Base-by-base conservation (phyloP, 164 flowering plant species). In the Tetracentron sinense region DNA sequence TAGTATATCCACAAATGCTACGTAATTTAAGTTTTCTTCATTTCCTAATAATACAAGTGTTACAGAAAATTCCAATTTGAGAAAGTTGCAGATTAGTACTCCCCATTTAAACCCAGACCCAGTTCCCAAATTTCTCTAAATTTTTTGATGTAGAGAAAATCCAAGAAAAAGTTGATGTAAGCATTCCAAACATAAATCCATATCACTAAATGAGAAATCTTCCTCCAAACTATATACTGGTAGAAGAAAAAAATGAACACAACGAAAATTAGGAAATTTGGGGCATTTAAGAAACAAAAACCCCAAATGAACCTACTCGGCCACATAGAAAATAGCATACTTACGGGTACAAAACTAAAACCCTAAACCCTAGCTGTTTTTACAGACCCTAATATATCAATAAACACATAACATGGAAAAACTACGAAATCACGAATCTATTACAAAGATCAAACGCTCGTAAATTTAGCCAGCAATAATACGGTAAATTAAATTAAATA, bases 291-390 rank as follows among this genome's bases (percentile, higher is more conserved):
- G 38, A 33, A 2, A 19, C 21, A 19, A 22, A 49, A 49, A 49
- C 23, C 53, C 46, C 7, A 47, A 15, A 21, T 31, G 42, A 23
- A 28, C 20, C 29, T 8, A 4, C 21, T 3, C 21, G 0, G 7
- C 42, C 17, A 20, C 31, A 17, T 15, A 10, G 21, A n/a, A 31
- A 33, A 42, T 56, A 30, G n/a, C 6, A 47, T 0, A 22, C 22
- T 52, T 8, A 1, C n/a, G 5, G 14, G 6, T 48, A 17, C 14
- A 19, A 11, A 33, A 31, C 54, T 25, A 58, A 49, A 57, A 49
- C 62, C 62, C 62, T 57, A 49, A 58, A 58, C 62, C 62, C 56
- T 27, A 49, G 7, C 48, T 51, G 29, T 33, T 50, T 15, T 4
- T 22, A 2, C 10, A 58, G 26, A 23, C 10, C 25, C 20, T 31